Base-by-base conservation (phyloP, 768 basidiomycete species). In the Lactarius sanguifluus region DNA sequence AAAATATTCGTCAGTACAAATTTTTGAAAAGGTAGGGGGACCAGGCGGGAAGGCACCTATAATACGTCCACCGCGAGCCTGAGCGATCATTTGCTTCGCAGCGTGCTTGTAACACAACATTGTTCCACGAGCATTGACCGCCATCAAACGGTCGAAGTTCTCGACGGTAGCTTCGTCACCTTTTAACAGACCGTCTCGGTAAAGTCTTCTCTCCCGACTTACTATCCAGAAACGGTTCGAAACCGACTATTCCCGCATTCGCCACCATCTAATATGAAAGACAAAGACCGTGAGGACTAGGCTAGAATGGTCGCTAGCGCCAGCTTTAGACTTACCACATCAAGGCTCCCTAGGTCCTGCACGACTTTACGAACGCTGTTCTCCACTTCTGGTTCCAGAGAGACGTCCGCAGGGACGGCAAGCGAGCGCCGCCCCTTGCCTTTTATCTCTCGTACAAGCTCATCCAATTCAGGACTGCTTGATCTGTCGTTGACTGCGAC, bases 21-120 rank as follows among this genome's bases (percentile, higher is more conserved):
- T 9, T 34, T 34, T 34, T 34, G 1, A 10, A 23, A 10, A 34
- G 8, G 41, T 7, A 15, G 0, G 38, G 13, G 38, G n/a, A 47
- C 1, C 8, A 32, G 16, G n/a, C 10, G n/a, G 45, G 57, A 20
- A 15, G 12, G 32, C 32, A 67, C 62, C 66, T 3, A 67, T 63
- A 25, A 67, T 67, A 41, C 66, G 61, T 10, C 66, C 66, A 1
- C 69, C 69, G 23, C 41, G 52, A 4, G 67, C 64, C 67, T 71
- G 71, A 8, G 62, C 64, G n/a, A 73, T 59, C 72, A 73, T 73
- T 60, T 73, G 72, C 56, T 69, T 69, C 25, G 64, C 72, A 2
- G 72, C 72, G 25, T 66, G 34, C 63, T 72, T 73, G 64, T 73
- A 73, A 55, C 72, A 73, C 10, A 72, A 54, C 65, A 73, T 67